These are phyloP conservation scores for Morella rubra DNA, from an alignment of 306 rosid genomes.

Conservation along the genomic window DNA sequence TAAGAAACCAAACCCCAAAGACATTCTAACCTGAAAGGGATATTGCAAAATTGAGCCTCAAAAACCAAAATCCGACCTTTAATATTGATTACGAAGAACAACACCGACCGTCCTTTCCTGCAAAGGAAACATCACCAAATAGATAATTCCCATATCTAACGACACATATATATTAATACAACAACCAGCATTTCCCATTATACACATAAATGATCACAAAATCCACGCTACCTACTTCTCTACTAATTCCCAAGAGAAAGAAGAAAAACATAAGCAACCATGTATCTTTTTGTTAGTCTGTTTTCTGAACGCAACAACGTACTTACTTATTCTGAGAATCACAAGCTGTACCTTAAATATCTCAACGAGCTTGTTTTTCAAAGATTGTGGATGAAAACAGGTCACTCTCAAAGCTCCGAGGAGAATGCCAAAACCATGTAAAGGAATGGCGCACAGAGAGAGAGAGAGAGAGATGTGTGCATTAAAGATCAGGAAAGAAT, in stretches of 20 bases:
- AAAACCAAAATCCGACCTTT: slow-evolving; percentile 1
- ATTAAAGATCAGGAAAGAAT: not conserved
- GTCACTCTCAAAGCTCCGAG: slow-evolving; percentile 16
- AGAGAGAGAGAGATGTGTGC: not conserved
- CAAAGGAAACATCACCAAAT: slow-evolving; percentile 21
- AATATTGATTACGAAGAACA: slow-evolving; percentile 9
- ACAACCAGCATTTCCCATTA: not conserved
- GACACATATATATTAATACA: slow-evolving; percentile 7
- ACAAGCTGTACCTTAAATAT: slow-evolving; percentile 29
- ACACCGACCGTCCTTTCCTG: slow-evolving; percentile 1
- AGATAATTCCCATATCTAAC: not conserved
- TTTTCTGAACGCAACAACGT: not conserved
- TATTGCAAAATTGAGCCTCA: slow-evolving; percentile 1
- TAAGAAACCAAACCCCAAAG: not conserved
- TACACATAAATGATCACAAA: not conserved
- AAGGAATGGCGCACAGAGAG: not conserved
- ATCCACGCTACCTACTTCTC: not conserved
- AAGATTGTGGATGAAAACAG: slow-evolving; percentile 16
- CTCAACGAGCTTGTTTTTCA: slow-evolving; percentile 1
- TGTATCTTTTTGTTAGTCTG: too few relatives aligned
- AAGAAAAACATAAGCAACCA: not conserved
- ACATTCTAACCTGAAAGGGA: not conserved
- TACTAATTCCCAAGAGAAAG: not conserved
- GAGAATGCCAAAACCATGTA: slow-evolving; percentile 20
- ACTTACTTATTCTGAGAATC: not conserved